These are phyloP conservation scores for Zasmidium cellare DNA, from an alignment of 2,329 filamentous ascomycete genomes.

Conservation along the genomic window DNA sequence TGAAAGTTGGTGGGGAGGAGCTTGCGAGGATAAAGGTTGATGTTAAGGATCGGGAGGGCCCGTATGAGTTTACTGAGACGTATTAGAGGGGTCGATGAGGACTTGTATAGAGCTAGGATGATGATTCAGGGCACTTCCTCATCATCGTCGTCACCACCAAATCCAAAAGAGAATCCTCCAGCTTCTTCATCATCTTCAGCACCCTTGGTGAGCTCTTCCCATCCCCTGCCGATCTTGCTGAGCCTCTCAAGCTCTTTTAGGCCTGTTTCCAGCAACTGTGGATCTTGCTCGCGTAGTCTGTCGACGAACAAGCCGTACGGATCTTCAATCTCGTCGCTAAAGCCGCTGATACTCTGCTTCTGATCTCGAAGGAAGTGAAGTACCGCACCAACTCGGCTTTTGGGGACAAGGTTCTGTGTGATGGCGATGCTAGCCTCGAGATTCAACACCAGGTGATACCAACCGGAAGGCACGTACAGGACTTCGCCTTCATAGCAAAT, in stretches of 20 bases:
- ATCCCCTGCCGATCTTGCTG: conserved; percentile 71
- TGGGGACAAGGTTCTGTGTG: conserved; percentile 92
- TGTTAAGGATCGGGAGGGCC: conserved; percentile 75
- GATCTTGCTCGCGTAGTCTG: conserved; percentile 62
- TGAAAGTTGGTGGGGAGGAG: conserved; percentile 78
- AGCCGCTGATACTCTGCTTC: conserved; percentile 83
- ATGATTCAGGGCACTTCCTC: conserved; percentile 16
- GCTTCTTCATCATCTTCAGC: conserved; percentile 46
- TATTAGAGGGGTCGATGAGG: conserved; percentile 29
- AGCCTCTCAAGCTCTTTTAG: conserved; percentile 65
- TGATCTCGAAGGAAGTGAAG: conserved; percentile 80
- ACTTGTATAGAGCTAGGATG: not conserved
- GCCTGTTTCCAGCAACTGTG: conserved; percentile 67
- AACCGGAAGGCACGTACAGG: conserved; percentile 87
- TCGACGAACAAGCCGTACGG: conserved; percentile 75
- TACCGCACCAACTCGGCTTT: conserved; percentile 70
- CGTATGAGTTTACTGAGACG: conserved; percentile 68
- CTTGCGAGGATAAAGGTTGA: conserved; percentile 79
- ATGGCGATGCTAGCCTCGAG: conserved; percentile 80
- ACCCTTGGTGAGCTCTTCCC: conserved; percentile 73
- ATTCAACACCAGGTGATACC: conserved; percentile 97
- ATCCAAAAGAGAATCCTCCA: conserved; percentile 65
- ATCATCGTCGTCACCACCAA: conserved; percentile 54
- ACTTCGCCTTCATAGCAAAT: conserved; percentile 84
- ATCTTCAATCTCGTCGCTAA: conserved; percentile 68